Evolutionary conservation across 805 yeast genomes (phyloP).

Genomic region (Kluyveromyces aestuarii): DNA sequence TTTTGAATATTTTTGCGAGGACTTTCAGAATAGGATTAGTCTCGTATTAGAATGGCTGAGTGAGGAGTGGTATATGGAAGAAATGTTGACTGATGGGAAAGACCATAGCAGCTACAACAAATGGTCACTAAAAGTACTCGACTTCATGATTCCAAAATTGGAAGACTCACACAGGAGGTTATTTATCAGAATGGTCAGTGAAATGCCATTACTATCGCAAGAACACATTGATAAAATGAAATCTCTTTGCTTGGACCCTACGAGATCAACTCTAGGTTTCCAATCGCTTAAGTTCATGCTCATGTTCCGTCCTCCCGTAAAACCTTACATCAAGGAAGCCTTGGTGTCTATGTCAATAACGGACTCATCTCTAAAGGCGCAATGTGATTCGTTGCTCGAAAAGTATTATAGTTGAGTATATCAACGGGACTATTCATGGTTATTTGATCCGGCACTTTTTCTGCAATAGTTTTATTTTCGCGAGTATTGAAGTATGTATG

Average conservation of each 20-base stretch:
- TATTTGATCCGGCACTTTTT: too few relatives aligned
- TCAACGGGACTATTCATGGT: too few relatives aligned
- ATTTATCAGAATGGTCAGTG: constrained; percentile 77
- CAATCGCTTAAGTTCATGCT: constrained; percentile 73
- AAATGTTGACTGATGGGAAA: constrained; percentile 6
- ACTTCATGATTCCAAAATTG: constrained; percentile 72
- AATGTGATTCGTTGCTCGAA: constrained; percentile 20
- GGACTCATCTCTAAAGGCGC: constrained; percentile 19
- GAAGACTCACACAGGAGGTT: constrained; percentile 74
- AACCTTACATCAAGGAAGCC: constrained; percentile 28
- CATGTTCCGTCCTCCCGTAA: constrained; percentile 86
- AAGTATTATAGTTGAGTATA: constrained; percentile 11
- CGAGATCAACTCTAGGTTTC: constrained; percentile 69
- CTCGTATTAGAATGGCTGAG: constrained; percentile 84
- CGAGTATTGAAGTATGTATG: too few relatives aligned
- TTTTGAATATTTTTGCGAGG: constrained; percentile 62
- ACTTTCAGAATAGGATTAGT: constrained; percentile 64
- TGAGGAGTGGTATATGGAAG: constrained; percentile 84
- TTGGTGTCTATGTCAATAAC: constrained; percentile 16
- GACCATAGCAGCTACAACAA: constrained; percentile 43
- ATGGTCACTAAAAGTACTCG: constrained; percentile 67
- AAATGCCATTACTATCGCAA: constrained; percentile 66
- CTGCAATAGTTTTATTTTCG: too few relatives aligned
- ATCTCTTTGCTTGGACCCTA: constrained; percentile 79
- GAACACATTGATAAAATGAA: constrained; percentile 55